These are phyloP conservation scores for Coemansia sp. DNA, from an alignment of 192 early-diverging fungal genomes.

Conservation along the genomic window DNA sequence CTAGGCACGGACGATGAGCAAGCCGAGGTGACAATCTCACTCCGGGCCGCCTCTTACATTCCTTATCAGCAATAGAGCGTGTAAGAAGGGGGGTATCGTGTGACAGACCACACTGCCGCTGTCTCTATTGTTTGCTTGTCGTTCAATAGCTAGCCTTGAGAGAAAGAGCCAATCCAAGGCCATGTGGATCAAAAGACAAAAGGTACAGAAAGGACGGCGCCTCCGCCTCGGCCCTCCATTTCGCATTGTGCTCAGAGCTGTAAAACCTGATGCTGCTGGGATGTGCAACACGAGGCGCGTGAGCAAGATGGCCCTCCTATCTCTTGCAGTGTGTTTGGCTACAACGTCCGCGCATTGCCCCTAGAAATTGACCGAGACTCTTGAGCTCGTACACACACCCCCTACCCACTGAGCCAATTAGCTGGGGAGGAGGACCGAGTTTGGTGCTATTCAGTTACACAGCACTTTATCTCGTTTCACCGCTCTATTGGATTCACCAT, in stretches of 20 bases:
- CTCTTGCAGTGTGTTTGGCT: background rate
- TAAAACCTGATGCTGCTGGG: conserved; percentile 6
- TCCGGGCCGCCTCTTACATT: background rate
- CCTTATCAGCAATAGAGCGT: background rate
- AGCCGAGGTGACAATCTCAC: background rate
- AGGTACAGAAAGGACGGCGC: background rate
- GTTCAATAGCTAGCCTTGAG: background rate
- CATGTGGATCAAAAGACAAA: background rate
- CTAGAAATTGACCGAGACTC: background rate
- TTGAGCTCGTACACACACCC: background rate
- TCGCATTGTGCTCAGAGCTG: background rate
- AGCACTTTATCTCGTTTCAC: background rate
- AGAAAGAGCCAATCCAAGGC: background rate
- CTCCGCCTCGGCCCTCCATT: background rate
- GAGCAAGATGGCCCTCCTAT: background rate
- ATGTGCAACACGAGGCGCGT: conserved; percentile 9
- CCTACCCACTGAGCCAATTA: background rate
- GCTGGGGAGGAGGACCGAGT: background rate
- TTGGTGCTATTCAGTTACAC: background rate
- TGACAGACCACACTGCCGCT: conserved; percentile 5
- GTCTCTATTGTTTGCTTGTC: background rate
- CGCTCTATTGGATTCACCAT: background rate
- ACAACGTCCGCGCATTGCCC: background rate
- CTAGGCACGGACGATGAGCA: background rate
- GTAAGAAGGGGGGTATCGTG: background rate